These are phyloP conservation scores for Pleochaeta shiraiana DNA, from an alignment of 2,329 filamentous ascomycete species.

Conservation along the genomic window DNA sequence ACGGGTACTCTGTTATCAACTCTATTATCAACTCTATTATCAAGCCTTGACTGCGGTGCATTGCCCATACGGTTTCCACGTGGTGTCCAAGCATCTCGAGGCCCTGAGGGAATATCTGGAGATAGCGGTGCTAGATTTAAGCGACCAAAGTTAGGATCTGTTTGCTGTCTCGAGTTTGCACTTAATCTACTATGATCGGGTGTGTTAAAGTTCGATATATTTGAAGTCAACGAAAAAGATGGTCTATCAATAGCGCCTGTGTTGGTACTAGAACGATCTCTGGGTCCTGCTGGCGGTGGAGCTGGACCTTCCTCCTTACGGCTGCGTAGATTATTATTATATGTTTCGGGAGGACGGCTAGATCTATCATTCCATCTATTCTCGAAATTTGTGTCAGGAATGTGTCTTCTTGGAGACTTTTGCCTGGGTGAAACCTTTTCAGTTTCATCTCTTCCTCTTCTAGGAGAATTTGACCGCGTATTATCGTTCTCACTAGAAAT, in stretches of 20 bases:
- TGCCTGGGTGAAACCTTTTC: conserved; percentile 18
- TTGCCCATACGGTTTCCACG: conserved; percentile 12
- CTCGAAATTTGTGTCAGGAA: conserved; percentile 21
- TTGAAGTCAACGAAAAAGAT: conserved; percentile 21
- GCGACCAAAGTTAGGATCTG: conserved; percentile 40
- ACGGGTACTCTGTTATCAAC: conserved; percentile 9
- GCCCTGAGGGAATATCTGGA: conserved; percentile 30
- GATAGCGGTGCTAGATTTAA: conserved; percentile 29
- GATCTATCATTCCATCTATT: conserved; percentile 15
- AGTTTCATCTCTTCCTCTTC: conserved; percentile 14
- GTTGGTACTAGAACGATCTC: conserved; percentile 20
- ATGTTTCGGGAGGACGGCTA: conserved; percentile 10
- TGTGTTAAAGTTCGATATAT: conserved; percentile 22
- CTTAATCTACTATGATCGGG: conserved; percentile 27
- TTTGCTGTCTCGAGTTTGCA: conserved; percentile 20
- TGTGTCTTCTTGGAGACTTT: conserved; percentile 29
- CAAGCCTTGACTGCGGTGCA: conserved; percentile 10
- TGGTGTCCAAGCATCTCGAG: conserved; percentile 27
- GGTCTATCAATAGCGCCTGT: conserved; percentile 23
- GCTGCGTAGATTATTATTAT: conserved; percentile 9
- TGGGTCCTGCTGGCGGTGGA: conserved; percentile 17
- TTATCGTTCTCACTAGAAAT: conserved; percentile 15
- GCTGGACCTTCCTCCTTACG: conserved; percentile 12
- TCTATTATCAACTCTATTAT: too few species aligned
- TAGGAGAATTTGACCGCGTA: conserved; percentile 15